phyloP scores from a whole-genome alignment of 108 stramenopile genomes.

The Heterococcus sp. region DNA sequence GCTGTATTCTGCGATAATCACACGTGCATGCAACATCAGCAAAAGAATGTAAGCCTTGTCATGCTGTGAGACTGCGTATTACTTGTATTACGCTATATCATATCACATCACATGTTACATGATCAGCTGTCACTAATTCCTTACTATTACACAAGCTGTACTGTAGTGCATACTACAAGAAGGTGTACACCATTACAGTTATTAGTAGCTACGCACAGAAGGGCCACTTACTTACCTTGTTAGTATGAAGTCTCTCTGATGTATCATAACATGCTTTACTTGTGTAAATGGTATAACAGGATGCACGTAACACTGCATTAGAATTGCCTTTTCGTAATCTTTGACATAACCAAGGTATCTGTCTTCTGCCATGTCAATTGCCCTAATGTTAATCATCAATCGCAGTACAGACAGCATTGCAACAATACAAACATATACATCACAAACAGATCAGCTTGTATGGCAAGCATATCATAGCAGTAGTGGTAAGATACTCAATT shows the following conservation, averaged over 20 bases:
- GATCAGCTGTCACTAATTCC: too few species aligned
- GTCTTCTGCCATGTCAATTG: not conserved
- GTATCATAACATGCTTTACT: slow-evolving; percentile 74
- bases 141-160: too few species aligned
- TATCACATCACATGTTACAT: too few species aligned
- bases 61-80: too few species aligned
- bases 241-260: slow-evolving; percentile 59
- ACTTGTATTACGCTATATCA: too few species aligned
- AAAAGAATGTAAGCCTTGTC: too few species aligned
- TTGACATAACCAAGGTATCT: slow-evolving; percentile 84
- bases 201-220: not conserved
- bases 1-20: too few species aligned
- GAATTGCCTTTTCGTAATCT: slow-evolving; percentile 96
- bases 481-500: not conserved
- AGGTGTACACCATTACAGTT: not conserved
- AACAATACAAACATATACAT: not conserved
- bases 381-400: not conserved
- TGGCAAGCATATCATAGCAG: not conserved
- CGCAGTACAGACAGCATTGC: not conserved
- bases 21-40: too few species aligned
- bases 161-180: too few species aligned
- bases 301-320: slow-evolving; percentile 99
- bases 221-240: not conserved
- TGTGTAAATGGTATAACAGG: slow-evolving; percentile 82
- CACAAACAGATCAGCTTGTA: not conserved